Percentiles rank a stretch among this genome's conserved stretches.
These are phyloP conservation scores for Pseudohyphozyma bogoriensis DNA, from an alignment of 768 basidiomycete genomes.

Conservation along the genomic window DNA sequence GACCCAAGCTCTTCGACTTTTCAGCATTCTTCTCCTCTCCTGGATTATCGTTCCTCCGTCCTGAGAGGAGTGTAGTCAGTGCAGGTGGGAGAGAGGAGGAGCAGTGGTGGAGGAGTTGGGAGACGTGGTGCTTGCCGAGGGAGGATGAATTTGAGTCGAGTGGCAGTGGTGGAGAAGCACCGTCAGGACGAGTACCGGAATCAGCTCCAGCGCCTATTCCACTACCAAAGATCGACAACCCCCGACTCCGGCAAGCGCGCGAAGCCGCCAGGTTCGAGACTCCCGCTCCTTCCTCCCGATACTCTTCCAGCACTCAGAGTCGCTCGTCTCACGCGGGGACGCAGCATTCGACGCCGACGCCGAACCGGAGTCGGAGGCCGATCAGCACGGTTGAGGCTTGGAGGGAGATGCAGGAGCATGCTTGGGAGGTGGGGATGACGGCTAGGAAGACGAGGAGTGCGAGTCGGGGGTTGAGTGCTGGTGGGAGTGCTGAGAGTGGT, in stretches of 20 bases:
- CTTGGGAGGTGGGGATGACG: conserved; percentile 19
- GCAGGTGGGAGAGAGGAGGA: conserved; percentile 4
- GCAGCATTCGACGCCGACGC: background rate
- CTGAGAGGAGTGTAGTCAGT: background rate
- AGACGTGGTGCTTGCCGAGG: background rate
- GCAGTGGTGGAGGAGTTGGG: conserved; percentile 10
- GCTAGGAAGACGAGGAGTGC: background rate
- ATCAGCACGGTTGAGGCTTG: conserved; percentile 24
- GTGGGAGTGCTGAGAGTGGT: background rate
- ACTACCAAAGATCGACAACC: too few species aligned
- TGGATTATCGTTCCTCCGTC: conserved; percentile 25
- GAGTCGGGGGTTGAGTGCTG: background rate
- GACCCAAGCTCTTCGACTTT: conserved; percentile 4
- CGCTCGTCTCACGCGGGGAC: background rate
- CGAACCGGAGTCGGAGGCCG: background rate
- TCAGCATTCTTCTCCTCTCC: conserved; percentile 26
- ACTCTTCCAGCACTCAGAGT: too few species aligned
- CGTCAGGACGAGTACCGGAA: too few species aligned
- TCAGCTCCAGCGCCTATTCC: too few species aligned
- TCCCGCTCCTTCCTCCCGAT: too few species aligned
- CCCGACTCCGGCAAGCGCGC: background rate
- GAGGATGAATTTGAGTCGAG: conserved; percentile 1
- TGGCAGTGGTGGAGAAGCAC: too few species aligned
- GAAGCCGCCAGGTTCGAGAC: conserved; percentile 10
- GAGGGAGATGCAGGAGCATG: conserved; percentile 29